Percentiles rank a stretch among this genome's conserved stretches.
phyloP scores from a whole-genome alignment of 2,329 filamentous ascomycete genomes.

The Colletotrichum theobromicola region DNA sequence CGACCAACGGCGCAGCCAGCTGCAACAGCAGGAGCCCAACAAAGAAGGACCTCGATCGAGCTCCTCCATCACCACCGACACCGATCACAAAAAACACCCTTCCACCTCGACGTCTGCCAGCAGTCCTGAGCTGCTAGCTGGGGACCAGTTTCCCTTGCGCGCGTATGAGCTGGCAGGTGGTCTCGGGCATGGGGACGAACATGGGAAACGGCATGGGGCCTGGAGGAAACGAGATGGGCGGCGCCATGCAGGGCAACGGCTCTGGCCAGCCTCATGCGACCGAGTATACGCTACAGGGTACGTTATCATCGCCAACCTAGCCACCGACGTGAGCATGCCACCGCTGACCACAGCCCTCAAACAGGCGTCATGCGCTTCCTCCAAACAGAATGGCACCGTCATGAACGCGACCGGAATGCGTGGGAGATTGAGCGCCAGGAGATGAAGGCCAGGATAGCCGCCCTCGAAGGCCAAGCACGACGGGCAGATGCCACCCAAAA shows the following conservation, averaged over 20 bases:
- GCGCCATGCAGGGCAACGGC: slow-evolving; percentile 50
- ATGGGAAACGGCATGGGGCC: slow-evolving; percentile 40
- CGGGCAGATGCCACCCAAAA: slow-evolving; percentile 89
- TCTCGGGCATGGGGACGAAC: slow-evolving; percentile 44
- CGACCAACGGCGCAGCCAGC: not conserved
- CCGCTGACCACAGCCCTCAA: not conserved
- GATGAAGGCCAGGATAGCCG: slow-evolving; percentile 97
- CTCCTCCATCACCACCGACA: not conserved
- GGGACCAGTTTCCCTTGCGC: slow-evolving; percentile 15
- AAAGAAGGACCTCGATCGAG: not conserved
- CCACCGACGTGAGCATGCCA: not conserved
- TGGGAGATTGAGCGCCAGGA: slow-evolving; percentile 99
- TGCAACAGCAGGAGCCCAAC: not conserved
- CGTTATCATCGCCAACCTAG: not conserved
- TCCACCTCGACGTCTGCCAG: not conserved
- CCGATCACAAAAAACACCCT: not conserved
- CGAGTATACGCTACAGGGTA: slow-evolving; percentile 66
- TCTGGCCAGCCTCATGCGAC: slow-evolving; percentile 62
- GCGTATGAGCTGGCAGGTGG: slow-evolving; percentile 41
- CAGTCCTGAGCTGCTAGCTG: slow-evolving; percentile 9
- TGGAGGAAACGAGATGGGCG: slow-evolving; percentile 50
- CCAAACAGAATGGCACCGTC: slow-evolving; percentile 98
- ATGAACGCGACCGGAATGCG: slow-evolving; percentile 95
- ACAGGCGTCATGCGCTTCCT: slow-evolving; percentile 98
- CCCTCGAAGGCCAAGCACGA: slow-evolving; percentile 86